Percentiles rank a stretch among this genome's conserved stretches.
These are phyloP conservation scores for Conticribra guillardii DNA, from an alignment of 108 stramenopile genomes.

Conservation along the genomic window DNA sequence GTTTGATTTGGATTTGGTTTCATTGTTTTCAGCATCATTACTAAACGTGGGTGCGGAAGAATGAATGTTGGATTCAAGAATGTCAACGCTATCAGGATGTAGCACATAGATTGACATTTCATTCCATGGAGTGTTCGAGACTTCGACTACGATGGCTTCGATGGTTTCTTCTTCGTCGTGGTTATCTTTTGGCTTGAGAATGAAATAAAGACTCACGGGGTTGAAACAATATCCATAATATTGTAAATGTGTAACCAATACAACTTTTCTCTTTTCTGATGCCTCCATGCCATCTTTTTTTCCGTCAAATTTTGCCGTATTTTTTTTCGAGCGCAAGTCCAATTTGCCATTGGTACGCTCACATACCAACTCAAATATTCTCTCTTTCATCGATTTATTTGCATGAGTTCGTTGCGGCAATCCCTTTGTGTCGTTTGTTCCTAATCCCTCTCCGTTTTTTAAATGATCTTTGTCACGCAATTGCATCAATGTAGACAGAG, in stretches of 20 bases:
- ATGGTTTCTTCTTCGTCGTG: constrained; percentile 33
- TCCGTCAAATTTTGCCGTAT: neutral
- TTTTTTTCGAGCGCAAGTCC: constrained; percentile 7
- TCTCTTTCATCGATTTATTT: constrained; percentile 42
- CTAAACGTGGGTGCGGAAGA: neutral
- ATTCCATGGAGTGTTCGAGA: constrained; percentile 95
- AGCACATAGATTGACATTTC: constrained; percentile 94
- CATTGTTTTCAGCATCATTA: neutral
- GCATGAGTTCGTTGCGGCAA: neutral
- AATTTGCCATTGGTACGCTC: constrained; percentile 64
- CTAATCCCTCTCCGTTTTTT: constrained; percentile 76
- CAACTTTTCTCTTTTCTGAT: constrained; percentile 44
- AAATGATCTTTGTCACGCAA: constrained; percentile 68
- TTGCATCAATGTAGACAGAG: constrained; percentile 57
- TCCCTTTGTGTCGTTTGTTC: neutral
- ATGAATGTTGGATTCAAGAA: constrained; percentile 25
- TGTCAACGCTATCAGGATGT: constrained; percentile 75
- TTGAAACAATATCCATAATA: constrained; percentile 93
- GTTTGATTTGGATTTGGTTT: neutral
- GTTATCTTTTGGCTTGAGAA: constrained; percentile 42
- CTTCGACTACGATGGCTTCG: constrained; percentile 88
- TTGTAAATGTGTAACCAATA: constrained; percentile 73
- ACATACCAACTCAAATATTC: constrained; percentile 58
- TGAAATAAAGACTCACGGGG: constrained; percentile 85
- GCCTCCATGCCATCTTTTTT: constrained; percentile 29